phyloP scores from a whole-genome alignment of 1,139 yeast species.

The Yamadazyma epiphylla region DNA sequence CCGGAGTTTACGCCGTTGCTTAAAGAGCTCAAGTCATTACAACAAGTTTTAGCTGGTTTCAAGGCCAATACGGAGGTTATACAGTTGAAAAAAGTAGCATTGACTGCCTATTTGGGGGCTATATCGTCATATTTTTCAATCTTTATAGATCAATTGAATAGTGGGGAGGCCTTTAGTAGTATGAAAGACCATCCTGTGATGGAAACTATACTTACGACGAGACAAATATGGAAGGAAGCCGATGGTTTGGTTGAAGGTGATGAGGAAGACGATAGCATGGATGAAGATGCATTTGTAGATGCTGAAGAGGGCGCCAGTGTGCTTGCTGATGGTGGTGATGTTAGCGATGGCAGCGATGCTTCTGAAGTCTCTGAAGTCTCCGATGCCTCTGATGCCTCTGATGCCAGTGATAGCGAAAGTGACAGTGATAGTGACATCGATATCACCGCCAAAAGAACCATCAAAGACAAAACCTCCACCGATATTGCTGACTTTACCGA shows the following conservation, averaged over 20 bases:
- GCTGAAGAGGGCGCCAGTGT: constrained; percentile 12
- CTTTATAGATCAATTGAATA: constrained; percentile 51
- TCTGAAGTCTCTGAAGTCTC: constrained; percentile 10
- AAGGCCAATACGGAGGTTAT: constrained; percentile 31
- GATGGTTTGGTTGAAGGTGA: constrained; percentile 32
- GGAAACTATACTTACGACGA: constrained; percentile 75
- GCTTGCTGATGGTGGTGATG: constrained; percentile 5
- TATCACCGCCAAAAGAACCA: constrained; percentile 44
- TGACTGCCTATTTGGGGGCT: constrained; percentile 73
- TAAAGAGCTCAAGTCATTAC: constrained; percentile 54
- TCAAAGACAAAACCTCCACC: constrained; percentile 24
- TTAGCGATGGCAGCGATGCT: constrained; percentile 14
- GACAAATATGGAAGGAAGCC: constrained; percentile 91
- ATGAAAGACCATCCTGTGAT: constrained; percentile 87
- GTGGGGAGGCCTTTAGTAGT: constrained; percentile 51
- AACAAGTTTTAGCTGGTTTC: constrained; percentile 34
- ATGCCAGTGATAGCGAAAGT: constrained; percentile 17
- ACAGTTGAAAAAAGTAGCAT: constrained; percentile 59
- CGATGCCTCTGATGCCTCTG: constrained; percentile 14
- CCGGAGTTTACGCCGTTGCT: constrained; percentile 85
- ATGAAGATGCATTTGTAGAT: constrained; percentile 25
- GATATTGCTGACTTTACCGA: constrained; percentile 56
- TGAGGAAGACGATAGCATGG: constrained; percentile 8
- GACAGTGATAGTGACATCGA: constrained; percentile 38
- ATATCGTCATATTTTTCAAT: constrained; percentile 74